Conservation (phyloP, 768 basidiomycete genomes). For the Hemileccinum impolitum region DNA sequence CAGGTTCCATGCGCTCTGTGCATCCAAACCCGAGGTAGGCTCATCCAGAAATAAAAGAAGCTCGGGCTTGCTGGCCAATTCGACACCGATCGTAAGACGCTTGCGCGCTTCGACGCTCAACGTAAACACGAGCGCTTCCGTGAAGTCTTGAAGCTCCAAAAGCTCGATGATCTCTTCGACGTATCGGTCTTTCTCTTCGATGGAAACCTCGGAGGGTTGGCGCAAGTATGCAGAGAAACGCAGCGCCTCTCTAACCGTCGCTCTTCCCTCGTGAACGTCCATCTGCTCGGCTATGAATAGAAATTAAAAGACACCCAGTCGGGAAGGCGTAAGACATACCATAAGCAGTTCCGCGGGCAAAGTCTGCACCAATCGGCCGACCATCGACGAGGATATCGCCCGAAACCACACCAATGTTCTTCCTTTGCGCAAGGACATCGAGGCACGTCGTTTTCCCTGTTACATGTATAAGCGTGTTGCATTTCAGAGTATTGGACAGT, state of each 20-base stretch:
- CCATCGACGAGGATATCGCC: constrained; percentile 69
- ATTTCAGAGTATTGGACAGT: constrained; percentile 6
- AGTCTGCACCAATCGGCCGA: constrained; percentile 54
- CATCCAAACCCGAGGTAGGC: constrained; percentile 56
- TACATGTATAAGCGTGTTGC: constrained; percentile 4
- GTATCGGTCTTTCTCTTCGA: constrained; percentile 74
- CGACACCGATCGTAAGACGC: constrained; percentile 87
- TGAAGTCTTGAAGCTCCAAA: constrained; percentile 77
- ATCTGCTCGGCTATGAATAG: constrained; percentile 65
- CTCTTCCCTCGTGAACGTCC: constrained; percentile 81
- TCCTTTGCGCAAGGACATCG: constrained; percentile 69
- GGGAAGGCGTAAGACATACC: constrained; percentile 39
- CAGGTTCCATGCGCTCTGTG: constrained; percentile 75
- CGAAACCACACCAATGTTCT: constrained; percentile 63
- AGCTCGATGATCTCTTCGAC: constrained; percentile 83
- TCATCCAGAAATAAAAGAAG: constrained; percentile 35
- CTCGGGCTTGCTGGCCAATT: constrained; percentile 70
- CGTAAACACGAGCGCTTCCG: constrained; percentile 77
- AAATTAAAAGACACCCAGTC: constrained; percentile 20
- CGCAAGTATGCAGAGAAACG: constrained; percentile 83
- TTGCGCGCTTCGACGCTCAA: constrained; percentile 72
- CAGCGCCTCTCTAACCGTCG: constrained; percentile 82
- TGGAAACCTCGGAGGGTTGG: constrained; percentile 63
- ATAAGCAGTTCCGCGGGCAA: constrained; percentile 73
- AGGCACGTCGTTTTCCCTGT: constrained; percentile 74